Conservation (phyloP, 2,329 filamentous ascomycete genomes). For the Taxawa tesnikishii region DNA sequence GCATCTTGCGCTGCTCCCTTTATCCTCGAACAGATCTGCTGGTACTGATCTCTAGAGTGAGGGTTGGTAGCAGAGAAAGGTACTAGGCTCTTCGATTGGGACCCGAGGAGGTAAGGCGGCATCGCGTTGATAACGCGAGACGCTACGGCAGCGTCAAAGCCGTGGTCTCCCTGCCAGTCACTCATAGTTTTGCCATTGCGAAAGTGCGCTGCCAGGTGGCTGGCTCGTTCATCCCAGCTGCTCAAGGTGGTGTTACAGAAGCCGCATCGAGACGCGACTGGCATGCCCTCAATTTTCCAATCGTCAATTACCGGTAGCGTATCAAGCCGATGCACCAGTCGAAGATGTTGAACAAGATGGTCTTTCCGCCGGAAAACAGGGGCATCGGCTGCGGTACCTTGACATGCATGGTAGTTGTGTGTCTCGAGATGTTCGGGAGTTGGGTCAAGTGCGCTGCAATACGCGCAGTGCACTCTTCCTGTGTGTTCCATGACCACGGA, state of each 20-base stretch:
- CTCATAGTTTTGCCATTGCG: slow-evolving; percentile 39
- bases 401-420: slow-evolving; percentile 51
- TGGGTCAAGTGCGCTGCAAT: slow-evolving; percentile 44
- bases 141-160: slow-evolving; percentile 36
- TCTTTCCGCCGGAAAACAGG: slow-evolving; percentile 53
- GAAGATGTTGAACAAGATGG: slow-evolving; percentile 48
- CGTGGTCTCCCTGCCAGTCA: slow-evolving; percentile 43
- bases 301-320: slow-evolving; percentile 52
- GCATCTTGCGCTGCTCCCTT: too few relatives aligned
- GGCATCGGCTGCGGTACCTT: slow-evolving; percentile 52
- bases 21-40: too few relatives aligned
- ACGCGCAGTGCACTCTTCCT: slow-evolving; percentile 46
- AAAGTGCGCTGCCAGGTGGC: slow-evolving; percentile 44
- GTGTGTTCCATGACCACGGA: slow-evolving; percentile 44
- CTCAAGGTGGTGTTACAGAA: slow-evolving; percentile 37
- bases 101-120: slow-evolving; percentile 39
- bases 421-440: slow-evolving; percentile 43
- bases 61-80: slow-evolving; percentile 30
- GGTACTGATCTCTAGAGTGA: not conserved
- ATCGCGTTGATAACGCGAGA: slow-evolving; percentile 38
- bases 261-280: slow-evolving; percentile 42
- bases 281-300: slow-evolving; percentile 44
- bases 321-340: slow-evolving; percentile 50
- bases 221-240: slow-evolving; percentile 38
- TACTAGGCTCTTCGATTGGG: slow-evolving; percentile 31